Base-by-base conservation (phyloP, 768 basidiomycete genomes). In the Lactarius sp. region DNA sequence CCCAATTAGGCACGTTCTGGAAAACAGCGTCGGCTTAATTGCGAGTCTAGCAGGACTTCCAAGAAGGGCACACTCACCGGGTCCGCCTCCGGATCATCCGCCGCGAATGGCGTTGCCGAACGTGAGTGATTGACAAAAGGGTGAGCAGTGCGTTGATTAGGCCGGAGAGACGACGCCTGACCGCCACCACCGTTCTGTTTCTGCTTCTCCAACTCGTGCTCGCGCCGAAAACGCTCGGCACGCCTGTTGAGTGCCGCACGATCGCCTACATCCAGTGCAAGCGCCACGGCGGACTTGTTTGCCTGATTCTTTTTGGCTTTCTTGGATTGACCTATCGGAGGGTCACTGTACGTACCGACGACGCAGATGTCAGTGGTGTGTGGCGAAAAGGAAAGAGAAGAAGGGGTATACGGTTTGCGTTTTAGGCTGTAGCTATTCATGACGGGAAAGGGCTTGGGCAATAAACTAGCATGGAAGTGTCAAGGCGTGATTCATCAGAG, bases 1-100 rank as follows among this genome's bases (percentile, higher is more conserved):
- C 97, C 97, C 97, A 99, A 72, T 95, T 88, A 58, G 94, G 87
- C 9, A 96, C 94, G 70, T 95, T 96, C 96, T 98, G 42, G 50
- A 50, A 41, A 50, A 31, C 51, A 31, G 16, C 52, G 52, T 52
- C 47, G 13, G 37, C 58, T 52, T 49, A 33, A 13, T 42, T 20
- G 12, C 20, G 20, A 20, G 46, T 8, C 20, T 9, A 47, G 46
- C 46, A 47, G 20, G 20, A 10, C 7, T 8, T 18, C 7, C 61
- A 62, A 20, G 65, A 36, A 57, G 55, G 16, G 59, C 66, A 8
- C 54, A 79, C 87, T 49, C 70, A 91, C 88, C 62, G 86, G 83
- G 72, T 87, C 83, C 60, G 80, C 85, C 72, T 88, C 88, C 18
- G 88, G 87, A 66, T 90, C 87, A 70, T 89, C 88, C 42, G 70